Base-by-base conservation (phyloP, 73 alveolate genomes). In the Paraurostyla sp. region DNA sequence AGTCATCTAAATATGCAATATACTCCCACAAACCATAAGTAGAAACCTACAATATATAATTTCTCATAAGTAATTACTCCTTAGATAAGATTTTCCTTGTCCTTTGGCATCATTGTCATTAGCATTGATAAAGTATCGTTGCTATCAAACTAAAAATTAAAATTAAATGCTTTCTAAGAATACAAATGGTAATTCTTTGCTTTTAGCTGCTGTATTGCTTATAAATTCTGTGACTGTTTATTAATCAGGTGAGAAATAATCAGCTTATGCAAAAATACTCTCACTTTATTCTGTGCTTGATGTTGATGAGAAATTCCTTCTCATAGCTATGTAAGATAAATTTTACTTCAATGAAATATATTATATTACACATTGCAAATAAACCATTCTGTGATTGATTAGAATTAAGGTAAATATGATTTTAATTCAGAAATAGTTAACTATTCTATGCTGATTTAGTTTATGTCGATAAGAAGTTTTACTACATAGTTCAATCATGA, bases 11-110 rank as follows among this genome's bases (percentile, higher is more conserved):
- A 45, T 57, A 76, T 0, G 50, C 58, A 51, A 87, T 57, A 30
- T 41, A 35, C 41, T 87, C 93, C 89, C 85, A 87, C 49, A 87
- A 22, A 13, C 93, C 93, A 43, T 75, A 87, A 3, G 93, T 87
- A 3, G 93, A 87, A 7, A 71, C 92, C 87, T 75, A 75, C n/a
- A n/a, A n/a, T n/a, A 6, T 16, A 6, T 54, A 9, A 9, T n/a
- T n/a, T n/a, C n/a, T n/a, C n/a, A n/a, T n/a, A n/a, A n/a, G n/a
- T n/a, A n/a, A n/a, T n/a, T 52, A 81, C 91, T 35, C 93, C 93
- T 52, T 73, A 50, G 18, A 87, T 51, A 22, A 87, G 11, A 65
- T 87, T 87, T 0, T 25, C 69, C 6, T 65, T 16, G 33, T 87
- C 83, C 22, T 56, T 87, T 0, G 90, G 85, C 20, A 48, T 0